Conservation (phyloP, 2,329 filamentous ascomycete species). For the Colletotrichum chlorophyti region DNA sequence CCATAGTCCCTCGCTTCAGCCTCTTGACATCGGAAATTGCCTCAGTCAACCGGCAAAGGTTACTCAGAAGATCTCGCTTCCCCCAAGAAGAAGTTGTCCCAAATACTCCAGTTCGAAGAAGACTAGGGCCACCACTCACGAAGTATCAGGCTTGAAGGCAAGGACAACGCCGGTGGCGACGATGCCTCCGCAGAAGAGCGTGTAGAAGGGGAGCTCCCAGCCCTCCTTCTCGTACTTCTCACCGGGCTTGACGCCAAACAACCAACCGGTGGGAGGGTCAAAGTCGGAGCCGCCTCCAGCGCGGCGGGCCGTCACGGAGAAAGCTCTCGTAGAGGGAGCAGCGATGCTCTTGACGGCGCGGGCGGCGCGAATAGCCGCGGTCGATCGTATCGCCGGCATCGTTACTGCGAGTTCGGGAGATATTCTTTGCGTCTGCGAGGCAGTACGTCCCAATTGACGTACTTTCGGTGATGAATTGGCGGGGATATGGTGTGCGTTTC, state of each 20-base stretch:
- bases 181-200: constrained; percentile 83
- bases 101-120: not conserved
- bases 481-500: constrained; percentile 4
- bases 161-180: constrained; percentile 79
- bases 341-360: constrained; percentile 42
- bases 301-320: constrained; percentile 53
- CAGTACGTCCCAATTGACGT: constrained; percentile 15
- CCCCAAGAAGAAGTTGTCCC: not conserved
- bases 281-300: constrained; percentile 68
- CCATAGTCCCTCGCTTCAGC: constrained; percentile 2
- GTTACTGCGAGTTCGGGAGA: not conserved
- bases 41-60: too few relatives aligned
- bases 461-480: not conserved
- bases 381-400: constrained; percentile 31
- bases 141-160: constrained; percentile 98
- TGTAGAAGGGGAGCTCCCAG: constrained; percentile 89
- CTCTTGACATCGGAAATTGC: constrained; percentile 9
- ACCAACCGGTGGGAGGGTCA: constrained; percentile 89
- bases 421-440: not conserved
- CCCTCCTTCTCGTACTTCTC: constrained; percentile 97
- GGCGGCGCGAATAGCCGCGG: constrained; percentile 30
- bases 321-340: constrained; percentile 40
- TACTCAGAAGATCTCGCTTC: not conserved
- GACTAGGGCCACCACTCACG: constrained; percentile 69
- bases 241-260: constrained; percentile 92